Evolutionary conservation across 1,284 basidiomycete species (phyloP), one percentile per base, ranked within the genome.

Genomic region (Malassezia vespertilionis): DNA sequence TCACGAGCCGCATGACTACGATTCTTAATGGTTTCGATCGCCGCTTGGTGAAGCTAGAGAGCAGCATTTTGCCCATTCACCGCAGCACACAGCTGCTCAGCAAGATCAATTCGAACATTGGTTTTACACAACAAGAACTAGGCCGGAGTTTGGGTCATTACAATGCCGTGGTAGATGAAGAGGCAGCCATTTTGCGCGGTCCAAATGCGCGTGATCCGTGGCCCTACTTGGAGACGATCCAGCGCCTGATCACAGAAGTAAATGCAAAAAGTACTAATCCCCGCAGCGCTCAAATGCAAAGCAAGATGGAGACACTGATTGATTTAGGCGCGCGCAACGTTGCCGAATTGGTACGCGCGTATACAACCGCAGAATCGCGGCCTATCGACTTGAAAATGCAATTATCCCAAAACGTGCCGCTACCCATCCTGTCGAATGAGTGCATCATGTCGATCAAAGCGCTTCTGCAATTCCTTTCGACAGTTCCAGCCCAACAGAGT

Each of bases 1-100:
- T 73, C 46, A 72, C 71, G 15, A 57, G 57, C 26, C 53, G 67
- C 10, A 73, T 73, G 72, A 68, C 71, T 18, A 56, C 59, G 15
- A 69, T 71, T 42, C 58, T 74, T 12, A 65, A 65, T n/a, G 61
- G 67, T 22, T 71, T 74, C 48, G 73, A 74, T 54, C 67, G 71
- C 42, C 60, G 73, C 27, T 58, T 70, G 15, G 60, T 58, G 49
- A 61, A 58, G 44, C 58, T 71, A 22, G 69, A 71, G 39, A 58
- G 60, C 42, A 65, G 60, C 43, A 63, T 71, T 34, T 43, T 67
- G 14, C 69, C 69, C 21, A 63, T 71, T 30, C 69, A 71, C 52
- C 56, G 56, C 31, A 56, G 60, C 41, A 69, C 65, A 4, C 65
- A 69, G 41, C 58, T 56, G 23, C 56, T 71, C 5, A 52, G 55